A percentile compares a stretch with the other conserved stretches of the same genome.
These are phyloP conservation scores for Lichtheimia ornata DNA, from an alignment of 371 early-diverging fungal species.

Conservation along the genomic window DNA sequence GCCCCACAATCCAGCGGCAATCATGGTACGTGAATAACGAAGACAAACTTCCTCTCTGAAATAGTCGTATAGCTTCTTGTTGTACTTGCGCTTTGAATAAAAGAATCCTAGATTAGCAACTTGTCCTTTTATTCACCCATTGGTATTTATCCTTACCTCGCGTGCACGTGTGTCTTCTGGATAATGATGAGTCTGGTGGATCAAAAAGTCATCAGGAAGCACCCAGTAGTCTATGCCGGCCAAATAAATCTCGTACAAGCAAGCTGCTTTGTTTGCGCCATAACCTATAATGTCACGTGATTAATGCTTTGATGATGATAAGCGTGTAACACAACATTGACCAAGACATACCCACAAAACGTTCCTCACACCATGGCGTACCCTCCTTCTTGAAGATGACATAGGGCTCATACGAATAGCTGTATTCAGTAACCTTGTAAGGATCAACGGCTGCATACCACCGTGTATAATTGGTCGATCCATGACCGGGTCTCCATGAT, in stretches of 20 bases:
- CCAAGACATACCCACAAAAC: slow-evolving; percentile 52
- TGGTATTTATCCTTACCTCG: slow-evolving; percentile 22
- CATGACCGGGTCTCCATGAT: slow-evolving; percentile 49
- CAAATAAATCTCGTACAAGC: slow-evolving; percentile 58
- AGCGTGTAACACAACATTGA: background rate
- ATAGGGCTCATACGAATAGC: slow-evolving; percentile 56
- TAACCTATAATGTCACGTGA: slow-evolving; percentile 24
- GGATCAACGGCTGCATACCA: slow-evolving; percentile 40
- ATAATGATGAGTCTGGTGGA: slow-evolving; percentile 58
- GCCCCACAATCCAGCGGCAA: slow-evolving; percentile 50
- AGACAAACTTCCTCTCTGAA: slow-evolving; percentile 70
- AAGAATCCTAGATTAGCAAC: background rate
- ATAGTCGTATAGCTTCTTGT: slow-evolving; percentile 59
- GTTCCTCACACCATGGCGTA: slow-evolving; percentile 61
- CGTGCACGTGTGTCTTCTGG: slow-evolving; percentile 51
- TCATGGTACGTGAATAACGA: slow-evolving; percentile 60
- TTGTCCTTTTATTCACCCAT: background rate
- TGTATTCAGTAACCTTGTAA: slow-evolving; percentile 45
- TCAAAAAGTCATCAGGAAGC: slow-evolving; percentile 54
- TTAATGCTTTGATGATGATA: no score
- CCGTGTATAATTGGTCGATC: slow-evolving; percentile 47
- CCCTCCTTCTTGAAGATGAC: slow-evolving; percentile 50
- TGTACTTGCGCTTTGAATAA: slow-evolving; percentile 58
- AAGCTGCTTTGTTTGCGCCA: slow-evolving; percentile 61
- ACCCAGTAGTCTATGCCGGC: slow-evolving; percentile 59